Base-by-base conservation (phyloP, 2,329 filamentous ascomycete genomes). In the Penicillium fuscoglaucum region DNA sequence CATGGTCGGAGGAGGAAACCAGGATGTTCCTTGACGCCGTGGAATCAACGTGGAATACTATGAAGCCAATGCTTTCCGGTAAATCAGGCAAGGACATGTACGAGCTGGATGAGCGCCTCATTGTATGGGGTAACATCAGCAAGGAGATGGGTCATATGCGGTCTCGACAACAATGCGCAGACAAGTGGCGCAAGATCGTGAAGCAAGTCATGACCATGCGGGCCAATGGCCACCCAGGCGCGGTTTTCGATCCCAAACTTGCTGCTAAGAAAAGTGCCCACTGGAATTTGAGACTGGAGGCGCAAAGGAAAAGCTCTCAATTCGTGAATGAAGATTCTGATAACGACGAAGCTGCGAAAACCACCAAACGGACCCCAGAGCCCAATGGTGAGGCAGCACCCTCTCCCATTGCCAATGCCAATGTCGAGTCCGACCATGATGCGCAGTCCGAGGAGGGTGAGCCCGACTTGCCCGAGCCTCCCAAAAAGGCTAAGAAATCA, bases 131-230 rank as follows among this genome's bases (percentile, higher is more conserved):
- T 6, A 46, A 53, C 13, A 60, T 76, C 13, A 76, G 74, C 54
- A 51, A 70, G 39, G 47, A 43, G 3, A 66, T 76, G 46, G 39
- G 62, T 0, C 64, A 75, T 50, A 58, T 55, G 17, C 71, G 74
- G 7, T 74, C 74, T n/a, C 67, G 74, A 47, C 73, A 76, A 40
- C 74, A 76, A 59, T 74, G 73, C 43, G 72, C 73, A 15, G 74
- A 76, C 58, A 76, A 73, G 58, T 76, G 72, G 72, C 73, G 74
- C 48, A 76, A 74, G 51, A 57, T 74, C 13, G 64, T 65, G 39
- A 58, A 44, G 10, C 62, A 58, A 9, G 61, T 75, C 6, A 28
- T 63, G 26, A 39, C 35, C 1, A 28, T 57, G 41, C 70, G 73
- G 9, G 55, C 51, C 28, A 66, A 55, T 12, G 67, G 65, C 2